Base-by-base conservation (phyloP, 352 stramenopile species). In the Phytophthora tubulina region DNA sequence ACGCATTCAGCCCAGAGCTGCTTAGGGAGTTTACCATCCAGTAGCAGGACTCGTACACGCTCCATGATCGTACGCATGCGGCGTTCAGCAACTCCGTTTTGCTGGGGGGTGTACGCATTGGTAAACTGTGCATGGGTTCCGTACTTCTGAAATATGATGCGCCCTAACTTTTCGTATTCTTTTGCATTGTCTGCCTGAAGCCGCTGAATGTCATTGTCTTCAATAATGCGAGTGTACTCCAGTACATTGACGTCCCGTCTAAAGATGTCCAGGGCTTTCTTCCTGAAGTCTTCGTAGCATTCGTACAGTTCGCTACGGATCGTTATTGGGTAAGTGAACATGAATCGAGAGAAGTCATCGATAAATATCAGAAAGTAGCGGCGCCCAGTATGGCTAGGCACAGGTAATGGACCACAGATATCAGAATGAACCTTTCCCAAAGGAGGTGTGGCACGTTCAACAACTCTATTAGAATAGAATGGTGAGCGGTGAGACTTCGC, bases 301-400 rank as follows among this genome's bases (percentile, higher is more conserved):
- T 38, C 14, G 17, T 73, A n/a, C n/a, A n/a, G 70, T 2, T 69
- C 17, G 36, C 32, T 63, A 15, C 44, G 49, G 1, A 17, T 41
- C n/a, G 50, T 61, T 0, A 73, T 66, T 1, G 58, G 11, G 13
- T 71, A 78, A 3, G 53, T 58, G 35, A 58, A 72, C 56, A 67
- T 72, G 63, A 54, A 72, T 27, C 51, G 54, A 17, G 62, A 54
- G 44, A 57, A 68, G 55, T 66, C 67, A 31, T 70, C 59, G 8
- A 70, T 70, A 54, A 75, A 75, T 21, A 67, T 57, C 8, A 63
- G 3, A 52, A 76, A 72, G 14, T 68, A 76, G 3, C 58, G 49
- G 17, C 49, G 53, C 11, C 58, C 58, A 58, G n/a, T n/a, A n/a
- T 67, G 56, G 8, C 50, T 67, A 38, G 55, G 11, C n/a, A 63